Conservation (phyloP, 2,329 filamentous ascomycete species). For the Ophiostoma ulmi region DNA sequence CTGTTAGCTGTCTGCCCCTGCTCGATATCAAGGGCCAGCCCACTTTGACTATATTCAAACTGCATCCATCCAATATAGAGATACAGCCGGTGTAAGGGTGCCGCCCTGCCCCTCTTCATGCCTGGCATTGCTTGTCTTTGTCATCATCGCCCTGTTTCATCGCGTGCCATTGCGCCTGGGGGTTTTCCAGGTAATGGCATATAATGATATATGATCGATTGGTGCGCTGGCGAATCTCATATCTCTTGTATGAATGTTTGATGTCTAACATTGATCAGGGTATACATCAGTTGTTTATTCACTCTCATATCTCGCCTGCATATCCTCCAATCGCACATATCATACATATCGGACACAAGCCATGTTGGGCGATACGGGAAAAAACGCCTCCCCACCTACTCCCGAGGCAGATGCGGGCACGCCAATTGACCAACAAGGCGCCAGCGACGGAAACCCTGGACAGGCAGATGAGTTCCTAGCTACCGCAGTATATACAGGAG, state of each 20-base stretch:
- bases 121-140: neutral
- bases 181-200: neutral
- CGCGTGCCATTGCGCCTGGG: neutral
- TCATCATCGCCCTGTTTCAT: neutral
- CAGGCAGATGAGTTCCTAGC: neutral
- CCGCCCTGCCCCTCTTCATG: neutral
- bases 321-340: neutral
- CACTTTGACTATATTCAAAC: conserved; percentile 17
- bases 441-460: neutral
- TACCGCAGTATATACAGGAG: neutral
- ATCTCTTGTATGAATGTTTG: neutral
- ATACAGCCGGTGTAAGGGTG: conserved; percentile 12
- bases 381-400: neutral
- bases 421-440: neutral
- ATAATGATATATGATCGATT: neutral
- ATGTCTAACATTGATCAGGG: neutral
- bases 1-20: neutral
- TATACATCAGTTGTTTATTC: neutral
- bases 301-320: neutral
- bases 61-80: conserved; percentile 17
- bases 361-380: neutral
- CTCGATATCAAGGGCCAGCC: neutral
- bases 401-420: neutral
- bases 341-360: neutral
- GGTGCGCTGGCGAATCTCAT: neutral